These are phyloP conservation scores for Clonostachys byssicola DNA, from an alignment of 2,329 filamentous ascomycete species.

Conservation along the genomic window DNA sequence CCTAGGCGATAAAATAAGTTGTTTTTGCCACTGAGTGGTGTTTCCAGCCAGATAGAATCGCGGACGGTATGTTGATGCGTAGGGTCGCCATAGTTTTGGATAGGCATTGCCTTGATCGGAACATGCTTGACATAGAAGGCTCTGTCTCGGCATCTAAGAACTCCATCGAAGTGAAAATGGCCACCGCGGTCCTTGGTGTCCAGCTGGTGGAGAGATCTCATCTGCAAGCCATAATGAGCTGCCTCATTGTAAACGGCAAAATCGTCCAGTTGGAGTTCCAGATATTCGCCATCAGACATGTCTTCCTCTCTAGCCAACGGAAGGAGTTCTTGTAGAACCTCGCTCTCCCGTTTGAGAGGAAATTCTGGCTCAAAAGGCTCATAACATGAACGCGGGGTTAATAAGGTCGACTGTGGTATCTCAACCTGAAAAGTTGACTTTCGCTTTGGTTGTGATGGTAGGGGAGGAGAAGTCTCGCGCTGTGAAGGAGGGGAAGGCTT, in stretches of 20 bases:
- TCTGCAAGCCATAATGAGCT: constrained; percentile 33
- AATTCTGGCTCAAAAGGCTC: constrained; percentile 20
- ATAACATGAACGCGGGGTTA: constrained; percentile 19
- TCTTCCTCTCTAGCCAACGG: constrained; percentile 2
- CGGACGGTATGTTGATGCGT: constrained; percentile 35
- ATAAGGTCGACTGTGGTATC: constrained; percentile 16
- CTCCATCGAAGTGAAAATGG: constrained; percentile 55
- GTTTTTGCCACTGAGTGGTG: constrained; percentile 30
- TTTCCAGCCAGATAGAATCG: constrained; percentile 61
- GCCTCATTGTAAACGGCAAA: constrained; percentile 53
- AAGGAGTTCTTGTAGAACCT: constrained; percentile 2
- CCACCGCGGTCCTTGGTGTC: constrained; percentile 24
- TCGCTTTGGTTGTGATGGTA: too few species aligned
- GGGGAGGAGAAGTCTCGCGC: too few species aligned
- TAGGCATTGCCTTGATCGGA: constrained; percentile 52
- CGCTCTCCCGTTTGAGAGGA: constrained; percentile 12
- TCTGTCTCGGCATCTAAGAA: constrained; percentile 38
- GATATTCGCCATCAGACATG: constrained; percentile 14
- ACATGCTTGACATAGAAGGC: constrained; percentile 50
- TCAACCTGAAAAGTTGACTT: constrained; percentile 7
- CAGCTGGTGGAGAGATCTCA: constrained; percentile 51
- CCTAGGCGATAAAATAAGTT: constrained; percentile 61
- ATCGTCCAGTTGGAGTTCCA: constrained; percentile 49
- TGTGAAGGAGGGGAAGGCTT: too few species aligned
- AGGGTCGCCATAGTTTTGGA: constrained; percentile 60